Evolutionary conservation across 1,139 yeast species (phyloP).

Genomic region (Debaryomyces psychrophilus): DNA sequence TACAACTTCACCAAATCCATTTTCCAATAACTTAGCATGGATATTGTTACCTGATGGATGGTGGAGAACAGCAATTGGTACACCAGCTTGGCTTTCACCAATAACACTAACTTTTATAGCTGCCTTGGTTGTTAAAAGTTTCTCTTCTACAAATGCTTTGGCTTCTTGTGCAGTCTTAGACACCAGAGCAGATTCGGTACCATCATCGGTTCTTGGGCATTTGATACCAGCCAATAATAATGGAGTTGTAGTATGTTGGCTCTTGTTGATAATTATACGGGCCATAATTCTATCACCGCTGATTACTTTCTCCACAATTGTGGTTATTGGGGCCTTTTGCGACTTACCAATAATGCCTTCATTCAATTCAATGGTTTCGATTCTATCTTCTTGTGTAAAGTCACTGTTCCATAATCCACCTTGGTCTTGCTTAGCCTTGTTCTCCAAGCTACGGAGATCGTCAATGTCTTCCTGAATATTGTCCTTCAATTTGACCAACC

Average conservation of each 20-base stretch:
- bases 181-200: conserved; percentile 40
- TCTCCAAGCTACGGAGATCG: conserved; percentile 38
- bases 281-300: conserved; percentile 75
- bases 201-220: conserved; percentile 67
- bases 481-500: conserved; percentile 66
- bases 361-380: conserved; percentile 40
- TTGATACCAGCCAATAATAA: conserved; percentile 74
- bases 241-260: conserved; percentile 53
- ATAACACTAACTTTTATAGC: conserved; percentile 55
- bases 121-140: conserved; percentile 64
- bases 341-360: conserved; percentile 42
- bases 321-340: conserved; percentile 46
- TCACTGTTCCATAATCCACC: conserved; percentile 59
- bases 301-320: conserved; percentile 74
- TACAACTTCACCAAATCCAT: conserved; percentile 73
- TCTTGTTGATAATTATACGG: conserved; percentile 51
- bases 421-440: conserved; percentile 50
- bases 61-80: conserved; percentile 62
- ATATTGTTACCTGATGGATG: conserved; percentile 75
- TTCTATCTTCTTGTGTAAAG: conserved; percentile 13
- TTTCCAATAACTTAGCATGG: conserved; percentile 64
- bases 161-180: conserved; percentile 66
- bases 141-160: conserved; percentile 64
- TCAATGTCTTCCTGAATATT: conserved; percentile 43
- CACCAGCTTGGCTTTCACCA: conserved; percentile 64